Base-by-base conservation (phyloP, 768 basidiomycete genomes). In the Trametes punicea region DNA sequence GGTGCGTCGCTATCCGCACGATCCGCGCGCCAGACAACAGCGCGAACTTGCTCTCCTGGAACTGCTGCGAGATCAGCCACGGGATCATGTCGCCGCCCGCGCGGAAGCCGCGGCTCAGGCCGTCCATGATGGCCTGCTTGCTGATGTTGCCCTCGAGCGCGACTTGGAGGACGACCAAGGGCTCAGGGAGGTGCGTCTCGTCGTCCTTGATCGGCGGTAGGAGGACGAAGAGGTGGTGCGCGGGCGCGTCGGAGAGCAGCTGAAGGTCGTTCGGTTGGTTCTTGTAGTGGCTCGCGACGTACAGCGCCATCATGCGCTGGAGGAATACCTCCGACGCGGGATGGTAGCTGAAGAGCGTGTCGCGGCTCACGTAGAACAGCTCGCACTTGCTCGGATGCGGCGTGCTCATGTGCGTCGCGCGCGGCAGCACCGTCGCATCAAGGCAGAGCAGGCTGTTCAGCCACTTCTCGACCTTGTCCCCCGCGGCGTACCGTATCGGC, bases 261-360 rank as follows among this genome's bases (percentile, higher is more conserved):
- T 98, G 96, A n/a, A 99, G 79, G 69, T 99, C 97, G 68, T 99
- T 98, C 18, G 97, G 97, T 67, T 95, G 92, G 71, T 98, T 99
- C 73, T 99, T 99, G 77, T 99, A 99, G 69, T 99, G 97, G 47
- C 88, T 90, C 1, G 97, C 92, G 48, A 98, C 96, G 71, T 98
- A 99, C 1, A 98, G 79, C 16, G 92, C 87, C 94, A 98, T 97
- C 88, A 98, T 94, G 31, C 95, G 84, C 72, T 99, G 97, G 26
- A 99, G 80, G 77, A 99, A 99, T 29, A 91, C 80, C 70, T 99
- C 97, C n/a, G 89, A 91, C 7, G 95, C 97, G 3, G 95, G 93
- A 68, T 99, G 94, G 73, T 88, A 98, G 62, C 90, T 93, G 79
- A 99, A 99, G 27, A 98, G 77, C 0, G 97, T 97, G 69, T 99